Percentiles rank a stretch among this genome's conserved stretches.
These are phyloP conservation scores for Geranomyces variabilis DNA, from an alignment of 192 early-diverging fungal genomes.

Conservation along the genomic window DNA sequence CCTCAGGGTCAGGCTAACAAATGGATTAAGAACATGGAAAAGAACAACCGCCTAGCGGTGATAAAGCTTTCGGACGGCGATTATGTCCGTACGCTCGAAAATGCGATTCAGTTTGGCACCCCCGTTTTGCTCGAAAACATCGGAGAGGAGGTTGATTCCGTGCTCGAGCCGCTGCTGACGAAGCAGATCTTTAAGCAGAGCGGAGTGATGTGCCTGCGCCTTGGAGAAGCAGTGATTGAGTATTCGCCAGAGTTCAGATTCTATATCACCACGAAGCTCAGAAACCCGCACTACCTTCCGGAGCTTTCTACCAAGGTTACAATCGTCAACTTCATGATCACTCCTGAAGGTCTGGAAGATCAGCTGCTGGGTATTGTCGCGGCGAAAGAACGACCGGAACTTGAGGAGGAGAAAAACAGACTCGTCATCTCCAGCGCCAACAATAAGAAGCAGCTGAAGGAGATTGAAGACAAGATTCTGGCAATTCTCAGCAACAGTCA, in stretches of 20 bases:
- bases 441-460: constrained; percentile 67
- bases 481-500: constrained; percentile 57
- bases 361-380: constrained; percentile 66
- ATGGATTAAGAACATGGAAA: constrained; percentile 70
- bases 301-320: constrained; percentile 68
- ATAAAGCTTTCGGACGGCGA: constrained; percentile 65
- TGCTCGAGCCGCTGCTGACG: constrained; percentile 63
- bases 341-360: constrained; percentile 64
- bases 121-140: constrained; percentile 67
- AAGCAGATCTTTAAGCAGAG: constrained; percentile 69
- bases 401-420: constrained; percentile 68
- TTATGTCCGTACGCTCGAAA: constrained; percentile 63
- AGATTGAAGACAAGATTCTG: constrained; percentile 66
- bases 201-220: constrained; percentile 61
- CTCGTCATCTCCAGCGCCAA: constrained; percentile 58
- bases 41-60: constrained; percentile 54
- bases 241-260: constrained; percentile 66
- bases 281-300: constrained; percentile 67
- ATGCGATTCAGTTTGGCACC: constrained; percentile 65
- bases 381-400: constrained; percentile 64
- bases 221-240: constrained; percentile 63
- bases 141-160: constrained; percentile 65
- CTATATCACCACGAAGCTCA: constrained; percentile 64
- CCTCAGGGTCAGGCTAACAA: constrained; percentile 70
- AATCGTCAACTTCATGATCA: constrained; percentile 69